phyloP scores from a whole-genome alignment of 2,329 filamentous ascomycete species.

The Cryphonectria radicalis region DNA sequence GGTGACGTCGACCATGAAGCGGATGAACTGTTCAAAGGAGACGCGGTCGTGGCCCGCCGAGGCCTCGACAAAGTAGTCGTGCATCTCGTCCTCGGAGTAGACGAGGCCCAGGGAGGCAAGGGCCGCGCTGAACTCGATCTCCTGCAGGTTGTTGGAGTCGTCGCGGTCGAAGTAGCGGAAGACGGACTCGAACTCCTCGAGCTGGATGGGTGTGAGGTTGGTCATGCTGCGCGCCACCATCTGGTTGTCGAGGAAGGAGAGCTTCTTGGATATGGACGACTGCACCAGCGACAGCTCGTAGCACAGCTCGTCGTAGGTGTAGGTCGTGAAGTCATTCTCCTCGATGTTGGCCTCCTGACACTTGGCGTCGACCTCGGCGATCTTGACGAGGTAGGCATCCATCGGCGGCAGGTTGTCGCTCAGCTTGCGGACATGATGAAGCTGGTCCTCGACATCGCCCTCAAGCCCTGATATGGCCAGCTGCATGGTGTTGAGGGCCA shows the following conservation, averaged over 20 bases:
- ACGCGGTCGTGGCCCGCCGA: slow-evolving; percentile 78
- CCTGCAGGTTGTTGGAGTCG: slow-evolving; percentile 83
- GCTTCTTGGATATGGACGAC: slow-evolving; percentile 91
- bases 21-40: slow-evolving; percentile 97
- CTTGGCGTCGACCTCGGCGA: slow-evolving; percentile 82
- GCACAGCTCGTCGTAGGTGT: slow-evolving; percentile 93
- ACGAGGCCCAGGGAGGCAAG: slow-evolving; percentile 93
- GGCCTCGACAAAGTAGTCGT: slow-evolving; percentile 89
- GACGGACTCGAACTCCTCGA: slow-evolving; percentile 98
- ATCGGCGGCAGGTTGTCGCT: slow-evolving; percentile 85
- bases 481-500: slow-evolving; percentile 93
- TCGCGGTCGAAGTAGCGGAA: slow-evolving; percentile 98
- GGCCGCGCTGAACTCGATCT: slow-evolving; percentile 94
- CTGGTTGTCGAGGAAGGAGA: slow-evolving; percentile 96
- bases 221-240: slow-evolving; percentile 99
- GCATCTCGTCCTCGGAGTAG: slow-evolving; percentile 98
- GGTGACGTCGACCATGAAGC: slow-evolving; percentile 98
- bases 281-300: slow-evolving; percentile 94
- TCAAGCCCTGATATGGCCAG: slow-evolving; percentile 95
- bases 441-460: slow-evolving; percentile 93
- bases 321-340: slow-evolving; percentile 99
- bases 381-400: slow-evolving; percentile 88
- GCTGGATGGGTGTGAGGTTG: slow-evolving; percentile 94
- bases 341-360: slow-evolving; percentile 97
- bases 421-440: slow-evolving; percentile 83